Conservation (phyloP, 106 monocot genomes). For the Phalaenopsis equestris region DNA sequence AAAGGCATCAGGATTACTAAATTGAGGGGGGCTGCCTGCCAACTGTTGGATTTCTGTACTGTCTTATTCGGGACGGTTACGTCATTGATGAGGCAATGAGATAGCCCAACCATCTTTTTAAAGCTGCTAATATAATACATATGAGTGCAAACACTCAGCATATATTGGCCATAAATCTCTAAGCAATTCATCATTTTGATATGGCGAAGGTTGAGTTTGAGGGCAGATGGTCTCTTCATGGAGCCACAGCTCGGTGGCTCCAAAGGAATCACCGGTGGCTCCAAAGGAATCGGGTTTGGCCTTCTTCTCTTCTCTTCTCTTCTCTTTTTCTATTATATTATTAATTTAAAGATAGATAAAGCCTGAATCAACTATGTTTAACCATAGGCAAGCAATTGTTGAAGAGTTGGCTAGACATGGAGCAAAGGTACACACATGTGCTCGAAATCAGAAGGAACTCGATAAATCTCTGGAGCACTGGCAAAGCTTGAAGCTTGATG, state of each 20-base stretch:
- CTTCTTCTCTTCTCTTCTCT: background rate
- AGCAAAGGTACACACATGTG: constrained; percentile 69
- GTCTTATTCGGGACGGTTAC: too few relatives aligned
- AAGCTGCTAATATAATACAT: too few relatives aligned
- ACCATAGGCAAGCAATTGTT: constrained; percentile 31
- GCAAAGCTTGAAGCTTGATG: constrained; percentile 32
- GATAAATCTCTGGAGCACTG: constrained; percentile 35
- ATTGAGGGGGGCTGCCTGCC: too few relatives aligned
- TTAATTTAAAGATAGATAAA: background rate
- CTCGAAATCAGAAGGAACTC: constrained; percentile 56
- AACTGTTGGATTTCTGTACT: too few relatives aligned
- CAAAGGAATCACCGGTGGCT: constrained; percentile 59
- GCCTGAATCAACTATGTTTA: too few relatives aligned
- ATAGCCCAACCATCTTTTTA: too few relatives aligned
- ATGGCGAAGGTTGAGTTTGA: background rate
- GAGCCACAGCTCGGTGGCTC: constrained; percentile 45
- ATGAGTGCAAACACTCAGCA: too few relatives aligned
- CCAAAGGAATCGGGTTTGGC: constrained; percentile 45
- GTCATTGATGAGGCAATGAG: too few relatives aligned
- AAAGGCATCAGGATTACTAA: too few relatives aligned
- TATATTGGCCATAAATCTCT: too few relatives aligned
- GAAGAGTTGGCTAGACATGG: constrained; percentile 50
- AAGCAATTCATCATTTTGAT: too few relatives aligned
- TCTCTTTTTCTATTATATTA: background rate
- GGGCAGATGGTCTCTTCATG: constrained; percentile 31